Evolutionary conservation across 2,329 filamentous ascomycete genomes (phyloP).

Genomic region (Beauveria varroae): DNA sequence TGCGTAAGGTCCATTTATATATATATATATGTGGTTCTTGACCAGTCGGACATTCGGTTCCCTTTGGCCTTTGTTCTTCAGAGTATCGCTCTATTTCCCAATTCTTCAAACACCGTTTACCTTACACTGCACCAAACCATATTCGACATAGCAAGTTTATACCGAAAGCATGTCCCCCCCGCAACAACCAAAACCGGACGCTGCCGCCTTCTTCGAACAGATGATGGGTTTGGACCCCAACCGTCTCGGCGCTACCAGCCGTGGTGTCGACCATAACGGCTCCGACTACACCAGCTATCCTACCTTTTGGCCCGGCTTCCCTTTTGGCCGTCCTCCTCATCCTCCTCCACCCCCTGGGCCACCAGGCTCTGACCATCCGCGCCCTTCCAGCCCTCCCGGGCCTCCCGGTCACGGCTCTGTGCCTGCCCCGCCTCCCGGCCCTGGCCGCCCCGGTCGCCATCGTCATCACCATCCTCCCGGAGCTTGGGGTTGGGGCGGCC

Average conservation of each 20-base stretch:
- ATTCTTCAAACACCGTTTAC: neutral
- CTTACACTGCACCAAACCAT: neutral
- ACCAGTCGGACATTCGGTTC: neutral
- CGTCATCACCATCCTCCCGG: constrained; percentile 17
- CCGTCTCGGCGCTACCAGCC: constrained; percentile 20
- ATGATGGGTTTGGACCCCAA: constrained; percentile 29
- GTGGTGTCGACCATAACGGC: constrained; percentile 26
- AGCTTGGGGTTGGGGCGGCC: neutral
- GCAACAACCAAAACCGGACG: neutral
- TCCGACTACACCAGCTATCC: constrained; percentile 14
- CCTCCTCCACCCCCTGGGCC: constrained; percentile 11
- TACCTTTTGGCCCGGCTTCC: constrained; percentile 25
- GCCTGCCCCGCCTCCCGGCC: constrained; percentile 5
- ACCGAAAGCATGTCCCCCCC: neutral
- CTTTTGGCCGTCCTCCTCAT: constrained; percentile 19
- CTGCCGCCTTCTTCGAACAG: constrained; percentile 14
- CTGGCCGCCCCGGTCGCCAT: constrained; percentile 10
- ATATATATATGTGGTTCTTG: neutral
- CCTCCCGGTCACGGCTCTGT: neutral
- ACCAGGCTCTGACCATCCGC: constrained; percentile 12
- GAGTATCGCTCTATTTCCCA: neutral
- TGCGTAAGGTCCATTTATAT: neutral
- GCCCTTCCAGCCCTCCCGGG: constrained; percentile 14
- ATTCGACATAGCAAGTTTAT: neutral
- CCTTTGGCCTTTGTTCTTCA: neutral